phyloP scores from a whole-genome alignment of 805 yeast species.

The Hagleromyces aurorensis region DNA sequence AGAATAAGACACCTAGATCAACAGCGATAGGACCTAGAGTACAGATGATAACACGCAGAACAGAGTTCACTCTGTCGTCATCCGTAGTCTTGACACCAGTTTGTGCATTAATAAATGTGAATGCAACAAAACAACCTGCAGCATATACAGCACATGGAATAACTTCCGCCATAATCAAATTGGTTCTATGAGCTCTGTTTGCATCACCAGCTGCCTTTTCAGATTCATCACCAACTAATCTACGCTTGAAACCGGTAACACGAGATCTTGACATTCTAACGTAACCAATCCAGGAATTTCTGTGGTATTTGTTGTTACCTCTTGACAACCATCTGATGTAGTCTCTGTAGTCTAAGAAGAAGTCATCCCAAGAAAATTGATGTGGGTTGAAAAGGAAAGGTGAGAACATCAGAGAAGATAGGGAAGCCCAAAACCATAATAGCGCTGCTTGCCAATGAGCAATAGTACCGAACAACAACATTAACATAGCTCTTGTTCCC shows the following conservation, averaged over 20 bases:
- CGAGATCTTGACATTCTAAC: conserved; percentile 76
- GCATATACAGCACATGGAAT: conserved; percentile 65
- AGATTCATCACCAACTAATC: conserved; percentile 65
- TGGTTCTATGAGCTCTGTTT: conserved; percentile 72
- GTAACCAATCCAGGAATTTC: conserved; percentile 84
- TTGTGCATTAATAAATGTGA: conserved; percentile 76
- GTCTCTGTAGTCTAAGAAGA: conserved; percentile 92
- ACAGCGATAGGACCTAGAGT: conserved; percentile 86
- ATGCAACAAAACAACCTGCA: conserved; percentile 74
- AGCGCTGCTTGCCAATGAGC: conserved; percentile 89
- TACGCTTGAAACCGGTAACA: conserved; percentile 75
- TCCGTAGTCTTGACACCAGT: conserved; percentile 58
- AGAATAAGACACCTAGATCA: conserved; percentile 75
- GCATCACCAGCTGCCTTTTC: conserved; percentile 82
- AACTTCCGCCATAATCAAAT: conserved; percentile 62
- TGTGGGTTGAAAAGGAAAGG: conserved; percentile 97
- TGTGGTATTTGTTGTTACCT: conserved; percentile 84
- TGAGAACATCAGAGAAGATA: conserved; percentile 78
- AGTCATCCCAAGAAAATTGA: conserved; percentile 94
- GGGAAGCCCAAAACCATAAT: conserved; percentile 95
- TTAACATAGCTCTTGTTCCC: conserved; percentile 73
- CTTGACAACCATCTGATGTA: conserved; percentile 86
- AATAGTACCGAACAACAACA: conserved; percentile 64
- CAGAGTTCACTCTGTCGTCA: conserved; percentile 54
- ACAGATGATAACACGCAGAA: conserved; percentile 66